A percentile compares a stretch with the other conserved stretches of the same genome.
Conservation (phyloP, 345 rosid species). For the Eucalyptus polybractea region DNA sequence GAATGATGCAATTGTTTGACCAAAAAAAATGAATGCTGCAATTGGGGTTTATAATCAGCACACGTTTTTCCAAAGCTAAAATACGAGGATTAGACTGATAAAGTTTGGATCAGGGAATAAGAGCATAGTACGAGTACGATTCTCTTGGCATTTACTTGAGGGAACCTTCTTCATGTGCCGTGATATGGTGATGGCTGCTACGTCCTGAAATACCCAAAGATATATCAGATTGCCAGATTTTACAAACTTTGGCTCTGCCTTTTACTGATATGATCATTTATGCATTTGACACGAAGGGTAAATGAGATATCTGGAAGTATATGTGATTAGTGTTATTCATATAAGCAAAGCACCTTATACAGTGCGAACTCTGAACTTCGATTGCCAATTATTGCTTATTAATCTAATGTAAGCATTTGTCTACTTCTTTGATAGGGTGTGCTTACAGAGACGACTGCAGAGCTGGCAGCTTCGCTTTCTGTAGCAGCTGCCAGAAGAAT, state of each 20-base stretch:
- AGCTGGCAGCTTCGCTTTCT: slow-evolving; percentile 90
- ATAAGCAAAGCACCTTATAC: neutral
- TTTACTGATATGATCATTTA: neutral
- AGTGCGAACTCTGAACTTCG: neutral
- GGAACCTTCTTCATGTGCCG: neutral
- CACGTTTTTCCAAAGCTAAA: neutral
- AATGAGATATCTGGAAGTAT: neutral
- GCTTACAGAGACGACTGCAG: slow-evolving; percentile 94
- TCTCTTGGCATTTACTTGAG: neutral
- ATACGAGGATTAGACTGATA: neutral
- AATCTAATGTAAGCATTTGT: neutral
- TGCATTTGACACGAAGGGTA: neutral
- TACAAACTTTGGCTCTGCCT: neutral
- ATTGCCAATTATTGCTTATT: neutral
- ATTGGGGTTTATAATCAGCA: neutral
- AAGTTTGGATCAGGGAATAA: neutral
- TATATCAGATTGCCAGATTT: neutral
- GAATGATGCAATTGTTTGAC: neutral
- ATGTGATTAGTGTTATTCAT: neutral
- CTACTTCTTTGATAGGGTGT: slow-evolving; percentile 50
- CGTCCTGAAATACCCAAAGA: neutral
- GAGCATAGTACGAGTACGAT: neutral
- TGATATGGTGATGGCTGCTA: neutral
- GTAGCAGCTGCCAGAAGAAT: slow-evolving; percentile 90
- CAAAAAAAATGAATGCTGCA: neutral